Base-by-base conservation (phyloP, 2,329 filamentous ascomycete genomes). In the Cladosporium sp. region DNA sequence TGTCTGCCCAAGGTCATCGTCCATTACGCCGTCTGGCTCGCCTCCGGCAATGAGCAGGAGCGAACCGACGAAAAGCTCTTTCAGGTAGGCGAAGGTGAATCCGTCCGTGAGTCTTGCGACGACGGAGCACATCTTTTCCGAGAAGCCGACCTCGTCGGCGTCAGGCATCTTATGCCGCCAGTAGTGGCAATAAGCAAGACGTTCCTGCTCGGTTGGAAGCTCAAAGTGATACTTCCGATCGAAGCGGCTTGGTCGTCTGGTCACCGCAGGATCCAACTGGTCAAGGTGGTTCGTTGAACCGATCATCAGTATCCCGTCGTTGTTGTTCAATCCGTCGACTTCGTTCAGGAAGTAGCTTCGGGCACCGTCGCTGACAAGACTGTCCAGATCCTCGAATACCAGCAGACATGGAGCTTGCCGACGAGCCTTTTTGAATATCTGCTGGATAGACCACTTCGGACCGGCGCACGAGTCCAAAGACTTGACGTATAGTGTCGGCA, bases 291-390 rank as follows among this genome's bases (percentile, higher is more conserved):
- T 52, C 5, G 41, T 52, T 13, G 49, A 52, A 5, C 49, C 43
- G 32, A 52, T 43, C 43, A 45, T 37, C 14, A 52, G 42, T 8
- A 52, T 45, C 22, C 43, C 49, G 14, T 44, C 43, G 49, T 52
- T 52, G 9, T 75, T 77, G 61, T 81, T 80, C 8, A 88, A 74
- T 0, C 84, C 85, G 58, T 88, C 84, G 11, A 87, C 77, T 67
- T 87, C 83, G 64, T 87, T 87, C 53, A 87, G 74, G 68, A 88
- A 87, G 70, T 86, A 87, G 52, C 77, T 81, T 16, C 84, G 74
- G 9, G 83, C 80, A 2, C 63, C 58, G 42, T 82, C 77, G 13
- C 74, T 76, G 38, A 88, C 78, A 37, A 87, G 77, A 4, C 80
- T 83, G 63, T 88, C 85, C 2, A 88, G 75, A 57, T 88, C 85